phyloP scores from a whole-genome alignment of 805 yeast genomes.

The Wickerhamomyces rabaulensis region DNA sequence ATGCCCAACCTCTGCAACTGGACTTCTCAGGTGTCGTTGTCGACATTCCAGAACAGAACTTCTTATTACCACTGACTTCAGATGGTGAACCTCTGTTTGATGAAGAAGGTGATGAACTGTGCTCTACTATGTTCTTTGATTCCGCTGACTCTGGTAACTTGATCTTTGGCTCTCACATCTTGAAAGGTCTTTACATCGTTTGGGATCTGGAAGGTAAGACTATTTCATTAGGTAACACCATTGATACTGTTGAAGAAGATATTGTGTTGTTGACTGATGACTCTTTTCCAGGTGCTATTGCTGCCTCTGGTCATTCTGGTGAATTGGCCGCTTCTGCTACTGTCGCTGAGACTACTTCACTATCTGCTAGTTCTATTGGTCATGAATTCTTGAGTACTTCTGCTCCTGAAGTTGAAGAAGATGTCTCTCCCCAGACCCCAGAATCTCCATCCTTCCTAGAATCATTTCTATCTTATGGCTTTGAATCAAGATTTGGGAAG shows the following conservation, averaged over 20 bases:
- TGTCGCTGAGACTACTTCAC: not conserved
- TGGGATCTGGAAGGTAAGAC: constrained; percentile 16
- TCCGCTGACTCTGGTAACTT: not conserved
- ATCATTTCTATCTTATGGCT: not conserved
- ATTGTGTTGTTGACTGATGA: constrained; percentile 12
- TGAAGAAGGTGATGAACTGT: constrained; percentile 13
- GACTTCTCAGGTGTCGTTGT: constrained; percentile 15
- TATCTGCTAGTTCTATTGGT: not conserved
- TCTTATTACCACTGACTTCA: constrained; percentile 7
- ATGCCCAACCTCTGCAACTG: constrained; percentile 11
- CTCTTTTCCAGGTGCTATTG: constrained; percentile 12
- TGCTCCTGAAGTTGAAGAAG: not conserved
- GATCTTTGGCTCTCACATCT: constrained; percentile 12
- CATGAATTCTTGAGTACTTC: not conserved
- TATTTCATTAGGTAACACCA: constrained; percentile 13
- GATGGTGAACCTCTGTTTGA: constrained; percentile 6
- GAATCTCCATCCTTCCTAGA: not conserved
- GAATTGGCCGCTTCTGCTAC: not conserved
- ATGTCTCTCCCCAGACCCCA: not conserved
- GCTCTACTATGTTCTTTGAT: constrained; percentile 10
- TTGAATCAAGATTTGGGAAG: not conserved
- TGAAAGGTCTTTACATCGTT: constrained; percentile 13
- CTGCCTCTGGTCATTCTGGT: constrained; percentile 6
- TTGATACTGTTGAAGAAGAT: constrained; percentile 1
- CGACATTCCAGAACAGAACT: constrained; percentile 6